These are phyloP conservation scores for Lentinula lateritia DNA, from an alignment of 768 basidiomycete genomes.

Conservation along the genomic window DNA sequence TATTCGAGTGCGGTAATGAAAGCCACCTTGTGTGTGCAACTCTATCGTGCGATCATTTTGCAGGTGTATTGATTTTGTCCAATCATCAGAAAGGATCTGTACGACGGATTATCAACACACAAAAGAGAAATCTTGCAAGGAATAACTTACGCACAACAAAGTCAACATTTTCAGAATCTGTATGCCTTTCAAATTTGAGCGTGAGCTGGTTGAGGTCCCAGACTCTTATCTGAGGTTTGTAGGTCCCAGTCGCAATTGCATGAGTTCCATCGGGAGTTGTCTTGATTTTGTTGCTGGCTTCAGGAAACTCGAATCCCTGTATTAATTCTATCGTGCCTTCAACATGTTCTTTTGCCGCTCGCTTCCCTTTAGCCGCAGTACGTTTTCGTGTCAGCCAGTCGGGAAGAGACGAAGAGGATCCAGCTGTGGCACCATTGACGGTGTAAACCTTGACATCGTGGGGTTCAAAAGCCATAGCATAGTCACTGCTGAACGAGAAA, in stretches of 20 bases:
- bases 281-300: conserved; percentile 88
- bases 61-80: conserved; percentile 97
- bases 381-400: conserved; percentile 87
- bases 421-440: conserved; percentile 86
- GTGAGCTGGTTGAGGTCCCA: conserved; percentile 93
- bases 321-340: conserved; percentile 87
- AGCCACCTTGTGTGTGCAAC: conserved; percentile 89
- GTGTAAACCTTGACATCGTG: conserved; percentile 82
- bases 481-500: neutral
- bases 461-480: conserved; percentile 26
- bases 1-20: conserved; percentile 90
- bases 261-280: conserved; percentile 90
- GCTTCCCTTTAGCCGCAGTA: conserved; percentile 56
- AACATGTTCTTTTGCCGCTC: conserved; percentile 62
- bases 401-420: conserved; percentile 87
- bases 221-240: conserved; percentile 95
- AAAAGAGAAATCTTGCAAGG: neutral
- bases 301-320: conserved; percentile 96
- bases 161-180: conserved; percentile 96
- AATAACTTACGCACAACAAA: conserved; percentile 80
- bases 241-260: conserved; percentile 91
- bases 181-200: conserved; percentile 92
- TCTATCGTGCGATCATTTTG: conserved; percentile 95
- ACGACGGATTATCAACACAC: neutral
- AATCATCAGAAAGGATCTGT: conserved; percentile 93